Percentiles rank a stretch among this genome's conserved stretches.
phyloP scores from a whole-genome alignment of 1,284 basidiomycete species.

The Trichosporon inkin region DNA sequence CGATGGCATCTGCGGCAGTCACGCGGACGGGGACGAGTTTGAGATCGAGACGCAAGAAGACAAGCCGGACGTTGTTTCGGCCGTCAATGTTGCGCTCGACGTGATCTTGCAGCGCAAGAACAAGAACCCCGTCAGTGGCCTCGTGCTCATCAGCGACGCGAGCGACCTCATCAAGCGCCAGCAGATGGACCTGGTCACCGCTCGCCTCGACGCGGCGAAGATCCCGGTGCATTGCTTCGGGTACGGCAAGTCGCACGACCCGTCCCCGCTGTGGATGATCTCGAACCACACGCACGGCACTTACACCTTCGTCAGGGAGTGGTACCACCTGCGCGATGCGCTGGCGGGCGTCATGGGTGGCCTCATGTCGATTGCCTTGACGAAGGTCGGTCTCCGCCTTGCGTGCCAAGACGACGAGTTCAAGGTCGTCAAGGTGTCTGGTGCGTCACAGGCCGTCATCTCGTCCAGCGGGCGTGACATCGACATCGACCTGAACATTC shows the following conservation, averaged over 20 bases:
- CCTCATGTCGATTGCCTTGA: constrained; percentile 83
- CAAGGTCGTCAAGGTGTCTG: constrained; percentile 83
- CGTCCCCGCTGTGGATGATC: constrained; percentile 96
- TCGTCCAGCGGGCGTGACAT: constrained; percentile 84
- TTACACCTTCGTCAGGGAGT: constrained; percentile 96
- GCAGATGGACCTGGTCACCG: constrained; percentile 97
- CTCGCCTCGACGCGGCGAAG: constrained; percentile 90
- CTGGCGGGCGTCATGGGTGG: constrained; percentile 88
- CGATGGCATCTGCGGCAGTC: constrained; percentile 57
- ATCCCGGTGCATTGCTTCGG: constrained; percentile 95
- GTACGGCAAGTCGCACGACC: constrained; percentile 93
- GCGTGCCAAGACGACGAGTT: constrained; percentile 61
- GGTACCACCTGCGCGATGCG: constrained; percentile 85
- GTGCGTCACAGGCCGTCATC: constrained; percentile 74
- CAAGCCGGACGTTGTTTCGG: constrained; percentile 91
- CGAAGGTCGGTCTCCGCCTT: constrained; percentile 86
- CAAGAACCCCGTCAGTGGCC: constrained; percentile 81
- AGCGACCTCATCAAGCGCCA: constrained; percentile 84
- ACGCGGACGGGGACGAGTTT: constrained; percentile 56
- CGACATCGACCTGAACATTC: constrained; percentile 88
- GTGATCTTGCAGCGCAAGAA: constrained; percentile 87
- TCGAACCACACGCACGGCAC: constrained; percentile 94
- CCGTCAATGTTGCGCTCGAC: constrained; percentile 88
- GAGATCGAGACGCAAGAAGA: constrained; percentile 71
- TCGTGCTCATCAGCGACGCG: constrained; percentile 88